These are phyloP conservation scores for Pilobolus umbonatus DNA, from an alignment of 192 early-diverging fungal genomes.

Conservation along the genomic window DNA sequence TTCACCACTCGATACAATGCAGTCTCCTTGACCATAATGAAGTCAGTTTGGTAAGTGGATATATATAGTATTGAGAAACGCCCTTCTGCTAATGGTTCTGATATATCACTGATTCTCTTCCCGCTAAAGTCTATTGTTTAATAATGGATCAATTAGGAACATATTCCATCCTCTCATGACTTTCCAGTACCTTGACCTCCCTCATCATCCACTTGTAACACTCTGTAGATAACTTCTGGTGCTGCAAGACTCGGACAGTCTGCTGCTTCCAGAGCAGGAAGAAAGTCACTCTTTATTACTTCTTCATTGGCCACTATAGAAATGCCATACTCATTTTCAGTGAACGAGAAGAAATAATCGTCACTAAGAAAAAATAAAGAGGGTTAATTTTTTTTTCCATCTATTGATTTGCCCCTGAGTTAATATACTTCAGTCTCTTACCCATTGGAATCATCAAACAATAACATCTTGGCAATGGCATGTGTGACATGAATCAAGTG, in stretches of 20 bases:
- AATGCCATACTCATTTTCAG: constrained; percentile 61
- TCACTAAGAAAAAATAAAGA: constrained; percentile 20
- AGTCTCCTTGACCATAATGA: constrained; percentile 61
- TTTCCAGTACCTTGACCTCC: constrained; percentile 35
- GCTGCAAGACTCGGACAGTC: constrained; percentile 40
- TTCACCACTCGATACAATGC: constrained; percentile 47
- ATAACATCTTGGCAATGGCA: constrained; percentile 53
- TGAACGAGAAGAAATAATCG: constrained; percentile 56
- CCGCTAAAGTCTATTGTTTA: constrained; percentile 26
- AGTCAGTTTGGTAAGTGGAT: constrained; percentile 68
- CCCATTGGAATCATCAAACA: constrained; percentile 36
- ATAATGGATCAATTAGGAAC: not conserved
- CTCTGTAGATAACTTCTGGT: constrained; percentile 52
- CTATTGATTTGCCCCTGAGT: not conserved
- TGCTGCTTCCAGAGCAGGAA: constrained; percentile 24
- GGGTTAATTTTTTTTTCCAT: not conserved
- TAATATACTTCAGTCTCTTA: no score
- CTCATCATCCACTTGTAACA: constrained; percentile 59
- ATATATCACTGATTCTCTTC: constrained; percentile 50
- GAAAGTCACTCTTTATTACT: constrained; percentile 50
- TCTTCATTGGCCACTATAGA: constrained; percentile 56
- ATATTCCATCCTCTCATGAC: not conserved
- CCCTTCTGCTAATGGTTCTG: constrained; percentile 47
- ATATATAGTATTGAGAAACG: constrained; percentile 69
- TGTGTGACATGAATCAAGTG: constrained; percentile 47